These are phyloP conservation scores for Globisporangium yorkense DNA, from an alignment of 352 stramenopile species.

Conservation along the genomic window DNA sequence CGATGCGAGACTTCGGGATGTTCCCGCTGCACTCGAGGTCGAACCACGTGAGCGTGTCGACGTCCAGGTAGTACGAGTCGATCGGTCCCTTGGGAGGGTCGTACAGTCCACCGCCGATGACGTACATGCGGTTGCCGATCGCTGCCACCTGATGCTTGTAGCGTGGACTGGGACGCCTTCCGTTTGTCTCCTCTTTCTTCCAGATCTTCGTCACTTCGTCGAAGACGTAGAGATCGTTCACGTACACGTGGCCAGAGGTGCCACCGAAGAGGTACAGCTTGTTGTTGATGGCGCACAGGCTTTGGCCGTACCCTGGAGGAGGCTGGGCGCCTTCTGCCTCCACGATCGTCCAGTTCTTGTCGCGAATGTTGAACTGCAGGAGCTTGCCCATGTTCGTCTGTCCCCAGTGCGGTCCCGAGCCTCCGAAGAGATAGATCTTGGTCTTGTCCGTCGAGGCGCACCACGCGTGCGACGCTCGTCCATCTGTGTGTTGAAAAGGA, in stretches of 20 bases:
- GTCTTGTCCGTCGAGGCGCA: constrained; percentile 68
- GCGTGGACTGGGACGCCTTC: constrained; percentile 57
- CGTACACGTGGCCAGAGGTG: constrained; percentile 76
- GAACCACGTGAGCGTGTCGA: constrained; percentile 63
- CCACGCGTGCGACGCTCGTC: constrained; percentile 68
- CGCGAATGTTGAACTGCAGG: constrained; percentile 67
- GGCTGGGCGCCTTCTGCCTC: constrained; percentile 56
- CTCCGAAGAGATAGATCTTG: constrained; percentile 76
- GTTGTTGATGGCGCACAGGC: constrained; percentile 65
- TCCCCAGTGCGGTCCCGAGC: constrained; percentile 73
- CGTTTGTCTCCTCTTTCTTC: constrained; percentile 61
- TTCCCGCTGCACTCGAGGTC: constrained; percentile 53
- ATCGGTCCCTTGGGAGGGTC: constrained; percentile 77
- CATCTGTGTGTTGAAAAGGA: constrained; percentile 24
- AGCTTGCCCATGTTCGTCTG: constrained; percentile 87
- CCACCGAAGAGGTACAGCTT: constrained; percentile 82
- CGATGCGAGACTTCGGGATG: constrained; percentile 69
- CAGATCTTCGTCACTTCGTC: constrained; percentile 66
- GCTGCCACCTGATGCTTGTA: constrained; percentile 83
- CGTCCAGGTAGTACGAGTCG: constrained; percentile 72
- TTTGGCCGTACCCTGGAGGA: constrained; percentile 73
- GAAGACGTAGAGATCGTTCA: constrained; percentile 83
- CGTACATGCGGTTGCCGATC: constrained; percentile 70
- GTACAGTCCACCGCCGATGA: constrained; percentile 74
- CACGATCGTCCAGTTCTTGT: constrained; percentile 81